A percentile compares a stretch with the other conserved stretches of the same genome.
Evolutionary conservation across 805 yeast genomes (phyloP).

Genomic region (Candida sakaeoensis): DNA sequence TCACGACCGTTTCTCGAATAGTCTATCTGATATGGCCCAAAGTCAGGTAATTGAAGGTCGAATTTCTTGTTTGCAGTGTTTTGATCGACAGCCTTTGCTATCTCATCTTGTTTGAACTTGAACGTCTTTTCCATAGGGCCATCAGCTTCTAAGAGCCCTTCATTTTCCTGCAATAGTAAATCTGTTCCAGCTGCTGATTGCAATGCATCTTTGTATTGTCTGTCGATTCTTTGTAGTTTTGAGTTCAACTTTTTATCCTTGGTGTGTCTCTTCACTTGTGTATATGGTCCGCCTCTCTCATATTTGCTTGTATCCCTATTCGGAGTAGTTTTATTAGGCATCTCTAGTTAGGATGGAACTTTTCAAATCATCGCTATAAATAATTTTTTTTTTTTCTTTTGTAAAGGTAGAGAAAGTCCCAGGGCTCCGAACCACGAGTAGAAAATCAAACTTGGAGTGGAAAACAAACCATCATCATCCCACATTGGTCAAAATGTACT

Average conservation of each 20-base stretch:
- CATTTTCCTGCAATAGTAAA: slow-evolving; percentile 75
- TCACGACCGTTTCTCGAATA: slow-evolving; percentile 87
- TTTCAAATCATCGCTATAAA: slow-evolving; percentile 4
- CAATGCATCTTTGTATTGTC: slow-evolving; percentile 73
- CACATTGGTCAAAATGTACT: neutral
- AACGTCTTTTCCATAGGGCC: slow-evolving; percentile 86
- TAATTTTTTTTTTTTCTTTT: neutral
- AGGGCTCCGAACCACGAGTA: slow-evolving; percentile 3
- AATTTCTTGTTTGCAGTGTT: slow-evolving; percentile 73
- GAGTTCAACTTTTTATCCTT: slow-evolving; percentile 63
- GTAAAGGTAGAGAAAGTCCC: too few species aligned
- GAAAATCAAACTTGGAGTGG: neutral
- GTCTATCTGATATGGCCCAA: slow-evolving; percentile 83
- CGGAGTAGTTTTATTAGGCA: neutral
- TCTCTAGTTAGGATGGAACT: too few species aligned
- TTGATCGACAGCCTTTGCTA: slow-evolving; percentile 69
- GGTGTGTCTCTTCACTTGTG: slow-evolving; percentile 27
- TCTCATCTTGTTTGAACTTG: slow-evolving; percentile 79
- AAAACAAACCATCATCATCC: slow-evolving; percentile 7
- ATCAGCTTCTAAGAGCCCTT: slow-evolving; percentile 88
- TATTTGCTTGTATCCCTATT: slow-evolving; percentile 15
- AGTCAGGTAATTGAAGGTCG: slow-evolving; percentile 66
- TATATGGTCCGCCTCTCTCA: slow-evolving; percentile 19
- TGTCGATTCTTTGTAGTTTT: slow-evolving; percentile 63
- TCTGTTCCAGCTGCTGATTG: slow-evolving; percentile 84